Evolutionary conservation across 1,284 basidiomycete species (phyloP), one percentile per base, ranked within the genome.

Genomic region (Boletus sp.): DNA sequence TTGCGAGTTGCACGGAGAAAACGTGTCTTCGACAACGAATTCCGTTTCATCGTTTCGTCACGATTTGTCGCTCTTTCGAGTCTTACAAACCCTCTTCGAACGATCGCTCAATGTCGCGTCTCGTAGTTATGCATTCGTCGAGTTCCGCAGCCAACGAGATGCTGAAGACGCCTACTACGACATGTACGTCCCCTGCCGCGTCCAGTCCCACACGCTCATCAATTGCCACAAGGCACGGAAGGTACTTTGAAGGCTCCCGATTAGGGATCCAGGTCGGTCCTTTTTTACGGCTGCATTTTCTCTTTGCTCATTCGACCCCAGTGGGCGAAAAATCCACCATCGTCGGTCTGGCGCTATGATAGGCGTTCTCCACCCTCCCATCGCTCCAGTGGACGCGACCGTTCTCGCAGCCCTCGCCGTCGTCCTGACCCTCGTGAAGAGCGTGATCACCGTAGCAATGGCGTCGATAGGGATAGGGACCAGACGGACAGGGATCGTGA

Each of bases 281-380:
- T 55, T 43, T 23, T 51, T 10, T 17, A 27, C 5, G 30, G 21
- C 54, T 14, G 8, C 0, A 1, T 50, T 17, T 58, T 46, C 52
- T 21, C 2, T 33, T 43, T 51, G 5, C 62, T 62, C 44, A 56
- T n/a, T 14, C 23, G 23, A 27, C 48, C 64, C 1, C 68, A 95
- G 90, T 95, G 93, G 93, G 93, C 93, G 58, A 94, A 94, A 76
- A 92, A 91, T 68, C 93, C 93, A 50, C 93, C 93, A 7, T 93
- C 91, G 47, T 86, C 91, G 16, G 88, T 92, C 33, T 95, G 93
- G 93, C 88, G 93, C 63, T 89, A 88, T 67, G 91, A 93, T 59
- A 78, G 86, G 64, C 83, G 83, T 60, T 79, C 81, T 44, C 80
- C 84, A 23, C 82, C 83, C 63, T 81, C 82, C 31, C 80, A 80